These are phyloP conservation scores for Crucibulum laeve DNA, from an alignment of 768 basidiomycete species.

Conservation along the genomic window DNA sequence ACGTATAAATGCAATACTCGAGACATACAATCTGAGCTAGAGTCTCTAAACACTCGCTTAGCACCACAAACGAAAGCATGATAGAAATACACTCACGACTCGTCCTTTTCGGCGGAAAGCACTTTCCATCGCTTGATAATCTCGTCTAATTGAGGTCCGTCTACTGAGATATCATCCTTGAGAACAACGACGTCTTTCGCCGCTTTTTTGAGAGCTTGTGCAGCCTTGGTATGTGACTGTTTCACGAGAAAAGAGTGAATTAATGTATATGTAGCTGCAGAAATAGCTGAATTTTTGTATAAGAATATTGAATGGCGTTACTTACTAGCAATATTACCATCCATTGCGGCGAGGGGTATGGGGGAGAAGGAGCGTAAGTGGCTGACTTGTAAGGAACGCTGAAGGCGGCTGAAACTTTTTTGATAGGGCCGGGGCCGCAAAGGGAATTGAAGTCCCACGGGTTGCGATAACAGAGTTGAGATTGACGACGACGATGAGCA, in stretches of 20 bases:
- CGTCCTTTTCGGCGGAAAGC: slow-evolving; percentile 18
- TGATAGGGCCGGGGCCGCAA: slow-evolving; percentile 7
- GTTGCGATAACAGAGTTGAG: slow-evolving; percentile 11
- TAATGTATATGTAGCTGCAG: slow-evolving; percentile 67
- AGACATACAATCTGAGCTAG: slow-evolving; percentile 16
- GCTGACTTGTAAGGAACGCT: neutral
- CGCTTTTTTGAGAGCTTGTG: slow-evolving; percentile 70
- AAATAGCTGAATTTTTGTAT: slow-evolving; percentile 3
- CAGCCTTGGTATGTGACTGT: slow-evolving; percentile 65
- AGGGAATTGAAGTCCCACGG: slow-evolving; percentile 27
- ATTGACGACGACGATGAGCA: slow-evolving; percentile 33
- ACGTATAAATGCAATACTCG: neutral
- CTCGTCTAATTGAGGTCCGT: slow-evolving; percentile 56
- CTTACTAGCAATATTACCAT: slow-evolving; percentile 52
- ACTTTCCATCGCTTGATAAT: slow-evolving; percentile 66
- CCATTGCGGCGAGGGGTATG: slow-evolving; percentile 27
- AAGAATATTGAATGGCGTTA: neutral
- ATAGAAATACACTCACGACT: slow-evolving; percentile 15
- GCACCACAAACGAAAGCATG: neutral
- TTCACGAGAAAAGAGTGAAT: slow-evolving; percentile 71
- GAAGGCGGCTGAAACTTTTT: neutral
- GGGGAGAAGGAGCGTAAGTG: neutral
- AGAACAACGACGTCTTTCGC: slow-evolving; percentile 58
- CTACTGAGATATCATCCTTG: slow-evolving; percentile 43
- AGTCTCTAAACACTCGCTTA: slow-evolving; percentile 7